Evolutionary conservation across 164 flowering plant species (phyloP).

Genomic region (Stephania japonica): DNA sequence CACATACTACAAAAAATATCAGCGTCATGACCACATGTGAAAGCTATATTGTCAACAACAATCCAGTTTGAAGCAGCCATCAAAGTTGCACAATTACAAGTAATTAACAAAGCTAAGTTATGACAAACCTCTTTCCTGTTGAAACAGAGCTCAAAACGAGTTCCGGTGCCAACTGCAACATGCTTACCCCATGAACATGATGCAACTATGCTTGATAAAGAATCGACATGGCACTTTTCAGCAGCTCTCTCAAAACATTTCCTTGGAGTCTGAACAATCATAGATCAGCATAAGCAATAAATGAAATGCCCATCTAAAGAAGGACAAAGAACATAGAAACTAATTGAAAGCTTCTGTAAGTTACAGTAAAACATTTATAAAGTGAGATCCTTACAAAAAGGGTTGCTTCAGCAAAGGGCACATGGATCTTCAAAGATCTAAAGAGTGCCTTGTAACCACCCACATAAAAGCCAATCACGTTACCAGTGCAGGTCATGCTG

Average conservation of each 20-base stretch:
- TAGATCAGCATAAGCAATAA: neutral
- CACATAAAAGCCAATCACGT: conserved; percentile 70
- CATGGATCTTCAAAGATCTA: conserved; percentile 62
- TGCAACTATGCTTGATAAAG: conserved; percentile 73
- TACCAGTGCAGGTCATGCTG: conserved; percentile 83
- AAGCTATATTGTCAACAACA: too few species aligned
- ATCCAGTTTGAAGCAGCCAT: neutral
- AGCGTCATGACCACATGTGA: neutral
- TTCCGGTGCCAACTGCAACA: conserved; percentile 85
- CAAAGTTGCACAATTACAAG: neutral
- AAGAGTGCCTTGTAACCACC: conserved; percentile 80
- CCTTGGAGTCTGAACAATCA: conserved; percentile 53
- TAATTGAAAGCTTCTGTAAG: neutral
- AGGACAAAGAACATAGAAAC: neutral
- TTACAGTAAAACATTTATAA: neutral
- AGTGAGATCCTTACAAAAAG: conserved; percentile 54
- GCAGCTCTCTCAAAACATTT: conserved; percentile 93
- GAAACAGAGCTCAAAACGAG: conserved; percentile 74
- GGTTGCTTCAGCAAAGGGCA: conserved; percentile 92
- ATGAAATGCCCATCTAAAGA: neutral
- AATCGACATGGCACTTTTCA: conserved; percentile 70
- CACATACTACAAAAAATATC: neutral
- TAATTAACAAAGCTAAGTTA: neutral
- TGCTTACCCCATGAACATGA: conserved; percentile 96
- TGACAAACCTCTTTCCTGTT: conserved; percentile 52